These are phyloP conservation scores for Adansonia rubrostipa DNA, from an alignment of 441 rosid genomes.

Conservation along the genomic window DNA sequence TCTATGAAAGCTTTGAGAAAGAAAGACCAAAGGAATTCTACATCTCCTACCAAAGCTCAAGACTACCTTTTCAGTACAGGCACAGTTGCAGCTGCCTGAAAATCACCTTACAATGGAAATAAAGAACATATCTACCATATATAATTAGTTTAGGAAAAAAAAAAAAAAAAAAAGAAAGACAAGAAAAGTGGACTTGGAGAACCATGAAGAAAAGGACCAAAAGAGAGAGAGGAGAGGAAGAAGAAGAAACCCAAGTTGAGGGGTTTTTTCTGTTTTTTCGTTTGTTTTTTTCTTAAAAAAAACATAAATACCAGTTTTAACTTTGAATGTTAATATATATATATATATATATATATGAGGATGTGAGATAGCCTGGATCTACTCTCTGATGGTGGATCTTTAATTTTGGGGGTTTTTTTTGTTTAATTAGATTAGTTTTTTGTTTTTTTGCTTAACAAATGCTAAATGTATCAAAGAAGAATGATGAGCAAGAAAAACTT, in stretches of 20 bases:
- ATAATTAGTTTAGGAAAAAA: not conserved
- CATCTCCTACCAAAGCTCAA: slow-evolving; percentile 46
- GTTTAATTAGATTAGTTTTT: too few species aligned
- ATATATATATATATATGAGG: too few species aligned
- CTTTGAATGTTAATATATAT: too few species aligned
- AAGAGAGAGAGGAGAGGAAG: too few species aligned
- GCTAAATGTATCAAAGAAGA: too few species aligned
- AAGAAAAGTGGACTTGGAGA: not conserved
- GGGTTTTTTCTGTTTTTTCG: not conserved
- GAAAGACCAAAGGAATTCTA: slow-evolving; percentile 50
- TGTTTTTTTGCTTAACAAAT: too few species aligned
- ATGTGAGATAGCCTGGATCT: too few species aligned
- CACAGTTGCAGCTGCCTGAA: slow-evolving; percentile 63
- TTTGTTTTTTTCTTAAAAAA: not conserved
- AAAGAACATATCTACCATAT: not conserved
- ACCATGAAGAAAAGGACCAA: too few species aligned
- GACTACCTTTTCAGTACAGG: slow-evolving; percentile 45
- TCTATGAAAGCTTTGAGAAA: slow-evolving; percentile 59
- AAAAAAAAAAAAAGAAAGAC: too few species aligned
- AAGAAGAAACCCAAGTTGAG: not conserved
- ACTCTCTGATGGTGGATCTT: too few species aligned
- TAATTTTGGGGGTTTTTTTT: not conserved
- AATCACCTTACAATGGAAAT: not conserved
- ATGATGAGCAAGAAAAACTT: too few species aligned
- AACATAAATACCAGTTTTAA: too few species aligned